Base-by-base conservation (phyloP, 345 rosid species). In the Conringia planisiliqua region DNA sequence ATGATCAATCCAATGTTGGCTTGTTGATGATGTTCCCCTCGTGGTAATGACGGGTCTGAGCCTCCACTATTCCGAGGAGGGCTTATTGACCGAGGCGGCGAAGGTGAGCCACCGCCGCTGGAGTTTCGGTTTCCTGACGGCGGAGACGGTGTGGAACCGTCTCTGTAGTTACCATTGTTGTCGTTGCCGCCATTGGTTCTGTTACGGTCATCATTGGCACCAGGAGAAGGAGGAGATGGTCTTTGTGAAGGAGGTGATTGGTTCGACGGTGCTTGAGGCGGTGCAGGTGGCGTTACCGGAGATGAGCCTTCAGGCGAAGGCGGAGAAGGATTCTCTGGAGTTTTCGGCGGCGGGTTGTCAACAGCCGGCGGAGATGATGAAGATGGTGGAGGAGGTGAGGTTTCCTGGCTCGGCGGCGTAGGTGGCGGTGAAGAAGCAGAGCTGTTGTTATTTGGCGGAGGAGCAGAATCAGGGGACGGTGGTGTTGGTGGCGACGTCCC, bases 21-120 rank as follows among this genome's bases (percentile, higher is more conserved):
- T 44, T 17, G 79, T 13, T 71, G 71, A 9, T 35, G 47, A 38
- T 48, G 13, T 8, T 29, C 44, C 12, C 71, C 67, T 63, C 66
- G 26, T 11, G 54, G 12, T 13, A 9, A 20, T 20, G 65, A 38
- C 40, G 72, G 24, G 46, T 66, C 70, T 61, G 71, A 54, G 27
- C 14, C 75, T 73, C 71, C 74, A 54, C 62, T 20, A 55, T 24
- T 55, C 46, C 69, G 70, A 30, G 85, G 83, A 52, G 81, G 85
- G 55, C 81, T 51, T 58, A 62, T 48, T 1, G 78, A 61, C 47
- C 71, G 42, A 52, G 81, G 69, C 13, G 78, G 40, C 14, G 80
- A 63, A 59, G 60, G 56, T 33, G 74, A 68, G 70, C 36, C 26
- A 70, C 62, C 46, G 48, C 54, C 77, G 38, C 74, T 27, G 4